Base-by-base conservation (phyloP, 2,329 filamentous ascomycete species). In the Diaporthe aspalathi region DNA sequence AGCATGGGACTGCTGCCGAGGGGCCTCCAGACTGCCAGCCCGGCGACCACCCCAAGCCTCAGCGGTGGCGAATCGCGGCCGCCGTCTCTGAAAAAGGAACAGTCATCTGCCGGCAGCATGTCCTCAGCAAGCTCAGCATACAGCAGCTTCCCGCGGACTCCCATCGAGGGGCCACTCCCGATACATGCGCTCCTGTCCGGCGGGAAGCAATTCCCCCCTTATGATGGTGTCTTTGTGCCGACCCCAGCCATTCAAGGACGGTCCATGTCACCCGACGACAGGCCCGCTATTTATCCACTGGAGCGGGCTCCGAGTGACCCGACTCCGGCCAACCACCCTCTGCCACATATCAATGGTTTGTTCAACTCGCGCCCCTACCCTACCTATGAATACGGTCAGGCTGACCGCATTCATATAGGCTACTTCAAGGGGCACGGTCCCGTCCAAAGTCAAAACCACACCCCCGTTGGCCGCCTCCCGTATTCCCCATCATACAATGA, bases 131-230 rank as follows among this genome's bases (percentile, higher is more conserved):
- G 79, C 17, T 84, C 84, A 1, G 52, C 67, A 32, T 73, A 71
- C 24, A 80, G 80, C 27, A 76, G 78, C 29, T 78, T 78, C n/a
- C 81, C 83, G 2, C 81, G 86, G 52, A 84, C 84, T 5, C 82
- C 84, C 0, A 83, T 84, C 57, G 87, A 89, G 47, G 84, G 85
- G 0, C 81, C 85, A 1, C 74, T 89, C 14, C 86, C 88, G 1
- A 89, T 89, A 29, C 87, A 89, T 73, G 84, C 87, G 0, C 79
- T 90, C 0, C 78, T 89, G 24, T 84, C 71, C 70, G 73, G 67
- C 72, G 68, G 56, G 73, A 72, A 75, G 74, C 75, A 54, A 74
- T 63, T 60, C 50, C 60, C 53, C 74, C 50, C 63, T 62, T 47
- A 63, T 71, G 52, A 67, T 66, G 35, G 57, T 63, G 56, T 38